Evolutionary conservation across 352 stramenopile species (phyloP).

Genomic region (Phytophthora megakarya): DNA sequence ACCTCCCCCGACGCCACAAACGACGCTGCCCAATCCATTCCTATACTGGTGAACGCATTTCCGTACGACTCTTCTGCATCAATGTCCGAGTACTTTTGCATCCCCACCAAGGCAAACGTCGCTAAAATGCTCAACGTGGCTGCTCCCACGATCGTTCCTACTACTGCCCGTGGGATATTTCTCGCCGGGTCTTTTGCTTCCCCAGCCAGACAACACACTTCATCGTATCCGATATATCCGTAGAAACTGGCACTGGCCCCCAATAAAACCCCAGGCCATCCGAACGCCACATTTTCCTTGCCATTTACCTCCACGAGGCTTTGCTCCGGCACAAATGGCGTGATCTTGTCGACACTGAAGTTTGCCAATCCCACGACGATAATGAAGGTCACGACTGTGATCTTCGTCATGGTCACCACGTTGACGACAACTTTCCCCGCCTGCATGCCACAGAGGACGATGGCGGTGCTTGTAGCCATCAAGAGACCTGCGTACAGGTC

Average conservation of each 20-base stretch:
- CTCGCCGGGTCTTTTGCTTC: conserved; percentile 86
- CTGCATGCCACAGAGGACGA: conserved; percentile 88
- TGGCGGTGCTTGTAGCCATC: conserved; percentile 59
- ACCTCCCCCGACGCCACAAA: conserved; percentile 92
- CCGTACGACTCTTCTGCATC: conserved; percentile 70
- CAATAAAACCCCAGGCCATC: conserved; percentile 82
- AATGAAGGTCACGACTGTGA: conserved; percentile 93
- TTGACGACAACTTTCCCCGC: conserved; percentile 90
- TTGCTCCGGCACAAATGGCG: conserved; percentile 78
- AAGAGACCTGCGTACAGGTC: conserved; percentile 83
- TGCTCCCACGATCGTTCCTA: conserved; percentile 89
- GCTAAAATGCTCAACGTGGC: conserved; percentile 83
- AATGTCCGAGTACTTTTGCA: conserved; percentile 90
- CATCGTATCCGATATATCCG: conserved; percentile 97
- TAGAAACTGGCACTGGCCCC: conserved; percentile 95
- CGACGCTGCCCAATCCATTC: conserved; percentile 73
- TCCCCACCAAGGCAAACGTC: conserved; percentile 92
- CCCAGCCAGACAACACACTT: conserved; percentile 94
- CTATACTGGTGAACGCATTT: conserved; percentile 70
- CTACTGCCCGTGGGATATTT: conserved; percentile 90
- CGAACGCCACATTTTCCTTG: conserved; percentile 53
- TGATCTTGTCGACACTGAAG: conserved; percentile 83
- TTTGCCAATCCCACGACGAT: conserved; percentile 86
- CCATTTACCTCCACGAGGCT: conserved; percentile 25
- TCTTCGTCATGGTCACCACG: conserved; percentile 91